phyloP scores from a whole-genome alignment of 805 yeast species.

The Lachancea nothofagi region DNA sequence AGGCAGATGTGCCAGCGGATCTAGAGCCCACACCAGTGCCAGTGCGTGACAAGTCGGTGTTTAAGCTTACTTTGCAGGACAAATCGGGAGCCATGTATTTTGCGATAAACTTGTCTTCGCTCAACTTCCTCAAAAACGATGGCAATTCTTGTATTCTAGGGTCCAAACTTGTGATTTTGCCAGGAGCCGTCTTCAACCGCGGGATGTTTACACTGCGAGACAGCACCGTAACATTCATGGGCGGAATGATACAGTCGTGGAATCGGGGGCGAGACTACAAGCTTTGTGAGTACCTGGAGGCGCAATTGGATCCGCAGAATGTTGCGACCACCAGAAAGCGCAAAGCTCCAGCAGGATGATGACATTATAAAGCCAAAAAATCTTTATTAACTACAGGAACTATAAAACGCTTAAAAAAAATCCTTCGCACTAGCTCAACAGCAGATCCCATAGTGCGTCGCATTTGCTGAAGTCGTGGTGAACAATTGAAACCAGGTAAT shows the following conservation, averaged over 20 bases:
- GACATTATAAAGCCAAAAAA: not conserved
- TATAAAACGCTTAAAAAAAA: not conserved
- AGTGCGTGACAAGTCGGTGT: slow-evolving; percentile 25
- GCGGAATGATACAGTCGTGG: slow-evolving; percentile 38
- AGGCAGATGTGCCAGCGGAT: slow-evolving; percentile 6
- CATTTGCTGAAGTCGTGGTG: slow-evolving; percentile 78
- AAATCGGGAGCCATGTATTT: slow-evolving; percentile 43
- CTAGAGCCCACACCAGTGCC: slow-evolving; percentile 7
- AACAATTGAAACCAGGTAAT: slow-evolving; percentile 75
- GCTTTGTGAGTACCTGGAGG: slow-evolving; percentile 28
- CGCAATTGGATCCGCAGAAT: slow-evolving; percentile 19
- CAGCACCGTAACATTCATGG: slow-evolving; percentile 30
- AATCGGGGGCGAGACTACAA: slow-evolving; percentile 33
- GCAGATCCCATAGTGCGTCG: slow-evolving; percentile 68
- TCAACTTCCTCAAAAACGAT: slow-evolving; percentile 40
- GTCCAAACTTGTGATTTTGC: slow-evolving; percentile 47
- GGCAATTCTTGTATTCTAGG: slow-evolving; percentile 47
- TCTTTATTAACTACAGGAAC: not conserved
- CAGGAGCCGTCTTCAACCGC: slow-evolving; percentile 42
- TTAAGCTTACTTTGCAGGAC: slow-evolving; percentile 56
- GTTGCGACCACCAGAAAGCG: slow-evolving; percentile 7
- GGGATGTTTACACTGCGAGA: slow-evolving; percentile 39
- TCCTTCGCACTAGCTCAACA: slow-evolving; percentile 27
- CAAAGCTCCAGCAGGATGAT: not conserved
- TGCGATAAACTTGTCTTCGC: slow-evolving; percentile 52